A percentile compares a stretch with the other conserved stretches of the same genome.
Evolutionary conservation across 805 yeast genomes (phyloP).

Genomic region (Wickerhamiella lipophila): DNA sequence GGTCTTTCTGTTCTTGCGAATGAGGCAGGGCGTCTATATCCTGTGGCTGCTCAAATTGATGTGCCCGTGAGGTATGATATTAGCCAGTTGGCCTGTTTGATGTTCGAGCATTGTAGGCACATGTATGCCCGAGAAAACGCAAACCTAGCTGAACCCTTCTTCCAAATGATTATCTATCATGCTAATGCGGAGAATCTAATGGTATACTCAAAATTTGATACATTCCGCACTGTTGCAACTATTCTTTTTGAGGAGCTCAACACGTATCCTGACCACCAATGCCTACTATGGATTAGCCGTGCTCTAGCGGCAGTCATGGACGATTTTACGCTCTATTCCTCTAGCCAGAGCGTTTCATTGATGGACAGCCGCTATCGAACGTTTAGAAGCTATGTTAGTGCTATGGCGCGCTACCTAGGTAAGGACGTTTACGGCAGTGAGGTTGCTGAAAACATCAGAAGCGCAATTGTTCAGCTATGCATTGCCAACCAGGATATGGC

Average conservation of each 20-base stretch:
- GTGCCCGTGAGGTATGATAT: background rate
- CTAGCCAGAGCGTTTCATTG: background rate
- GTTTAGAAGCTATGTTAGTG: background rate
- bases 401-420: background rate
- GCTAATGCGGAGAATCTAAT: background rate
- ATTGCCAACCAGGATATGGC: constrained; percentile 10
- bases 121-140: background rate
- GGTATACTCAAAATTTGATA: constrained; percentile 3
- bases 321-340: constrained; percentile 4
- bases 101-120: background rate
- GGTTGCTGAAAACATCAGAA: background rate
- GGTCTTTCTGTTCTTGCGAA: background rate
- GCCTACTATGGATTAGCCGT: background rate
- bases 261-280: background rate
- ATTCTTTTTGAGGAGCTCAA: background rate
- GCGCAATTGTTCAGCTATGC: background rate
- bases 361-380: constrained; percentile 5
- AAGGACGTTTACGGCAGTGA: background rate
- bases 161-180: background rate
- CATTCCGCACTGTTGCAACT: background rate
- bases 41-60: background rate
- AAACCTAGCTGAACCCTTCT: background rate
- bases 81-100: background rate
- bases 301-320: background rate
- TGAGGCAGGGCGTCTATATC: background rate